A percentile compares a stretch with the other conserved stretches of the same genome.
Conservation (phyloP, 768 basidiomycete genomes). For the Auricularia sp. region DNA sequence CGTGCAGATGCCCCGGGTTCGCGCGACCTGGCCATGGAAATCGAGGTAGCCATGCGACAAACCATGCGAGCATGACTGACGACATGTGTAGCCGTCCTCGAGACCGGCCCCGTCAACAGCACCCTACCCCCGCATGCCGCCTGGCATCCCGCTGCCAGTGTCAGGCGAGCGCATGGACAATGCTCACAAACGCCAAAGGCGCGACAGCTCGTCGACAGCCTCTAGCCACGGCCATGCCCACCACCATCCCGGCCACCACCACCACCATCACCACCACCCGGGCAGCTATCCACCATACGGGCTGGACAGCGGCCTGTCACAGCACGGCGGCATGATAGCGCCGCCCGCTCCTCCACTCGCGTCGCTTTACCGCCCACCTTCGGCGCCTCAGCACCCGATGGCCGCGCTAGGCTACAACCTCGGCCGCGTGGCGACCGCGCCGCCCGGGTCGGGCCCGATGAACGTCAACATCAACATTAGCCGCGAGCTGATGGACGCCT, state of each 20-base stretch:
- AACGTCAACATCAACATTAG: neutral
- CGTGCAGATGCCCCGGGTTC: neutral
- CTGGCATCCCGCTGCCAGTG: neutral
- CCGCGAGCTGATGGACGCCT: constrained; percentile 1
- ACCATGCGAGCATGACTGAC: too few species aligned
- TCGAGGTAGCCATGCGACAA: neutral
- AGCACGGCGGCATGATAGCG: neutral
- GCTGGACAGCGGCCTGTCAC: neutral
- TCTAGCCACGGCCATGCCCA: neutral
- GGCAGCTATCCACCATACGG: neutral
- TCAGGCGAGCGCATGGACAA: neutral
- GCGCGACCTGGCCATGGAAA: neutral
- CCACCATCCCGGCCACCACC: neutral
- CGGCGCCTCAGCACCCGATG: neutral
- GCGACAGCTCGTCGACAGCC: neutral
- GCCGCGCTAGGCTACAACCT: neutral
- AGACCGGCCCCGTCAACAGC: neutral
- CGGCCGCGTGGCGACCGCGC: neutral
- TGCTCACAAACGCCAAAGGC: neutral
- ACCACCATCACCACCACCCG: neutral
- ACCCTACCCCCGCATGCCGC: neutral
- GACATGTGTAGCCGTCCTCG: too few species aligned
- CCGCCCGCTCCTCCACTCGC: neutral
- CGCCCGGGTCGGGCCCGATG: neutral
- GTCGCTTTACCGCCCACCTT: neutral